Evolutionary conservation across 2,329 filamentous ascomycete genomes (phyloP), one percentile per base, ranked within the genome.

Genomic region (Epichloe elymi): DNA sequence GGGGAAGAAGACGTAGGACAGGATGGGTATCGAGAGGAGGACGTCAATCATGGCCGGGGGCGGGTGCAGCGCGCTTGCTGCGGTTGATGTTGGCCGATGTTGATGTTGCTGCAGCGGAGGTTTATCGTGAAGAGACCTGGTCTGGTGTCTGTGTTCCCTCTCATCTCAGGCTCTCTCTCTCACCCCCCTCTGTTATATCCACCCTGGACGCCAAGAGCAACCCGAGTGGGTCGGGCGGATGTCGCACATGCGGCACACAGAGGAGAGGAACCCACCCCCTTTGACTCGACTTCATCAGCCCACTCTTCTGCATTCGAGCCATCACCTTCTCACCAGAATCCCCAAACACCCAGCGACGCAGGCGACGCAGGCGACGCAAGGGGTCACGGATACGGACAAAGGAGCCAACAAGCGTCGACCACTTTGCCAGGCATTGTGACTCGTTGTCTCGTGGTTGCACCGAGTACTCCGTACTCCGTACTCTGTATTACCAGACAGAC

Each of bases 1-100:
- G 2, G 80, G 78, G 19, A 79, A 74, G 46, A 82, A 70, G 59
- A 86, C 73, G 60, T 83, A 85, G 30, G 83, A 85, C 40, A 87
- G 68, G 56, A 88, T 76, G 1, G 86, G 86, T 38, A 91, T 74
- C 2, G 85, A 86, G 52, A 90, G 71, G 46, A 90, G 71, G 23
- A 86, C 67, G 60, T 85, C 81, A 74, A 86, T 80, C 30, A 53
- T 63, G 57, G 20, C 26, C 44, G 12, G 12, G 19, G 42, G 5
- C 30, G 8, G 33, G 40, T 23, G 26, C 38, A 30, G 38, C 40
- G 5, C 38, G 39, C 10, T 19, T 30, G 41, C 19, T 33, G 41
- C 23, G 41, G 30, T 4, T 40, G 39, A 30, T 30, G 7, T 30
- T 30, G 39, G 39, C n/a, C 17, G 39, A n/a, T 38, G 36, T 14